phyloP scores from a whole-genome alignment of 1,284 basidiomycete genomes.

The Thelephora terrestris region DNA sequence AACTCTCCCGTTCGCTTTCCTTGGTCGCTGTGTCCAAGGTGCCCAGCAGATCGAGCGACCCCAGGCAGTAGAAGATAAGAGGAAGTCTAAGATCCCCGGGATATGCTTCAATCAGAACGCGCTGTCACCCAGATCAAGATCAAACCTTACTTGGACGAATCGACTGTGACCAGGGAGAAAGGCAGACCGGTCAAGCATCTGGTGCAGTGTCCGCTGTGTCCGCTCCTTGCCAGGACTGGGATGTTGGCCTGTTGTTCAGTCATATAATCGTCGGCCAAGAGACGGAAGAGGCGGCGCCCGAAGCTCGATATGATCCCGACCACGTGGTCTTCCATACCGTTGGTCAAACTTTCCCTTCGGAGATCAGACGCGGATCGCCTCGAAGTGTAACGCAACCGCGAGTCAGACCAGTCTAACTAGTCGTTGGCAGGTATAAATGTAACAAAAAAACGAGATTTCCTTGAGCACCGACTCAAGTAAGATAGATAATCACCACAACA shows the following conservation, averaged over 20 bases:
- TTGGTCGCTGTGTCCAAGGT: conserved; percentile 38
- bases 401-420: too few relatives aligned
- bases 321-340: too few relatives aligned
- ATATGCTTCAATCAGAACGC: not conserved
- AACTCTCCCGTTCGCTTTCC: conserved; percentile 43
- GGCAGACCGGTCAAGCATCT: conserved; percentile 21
- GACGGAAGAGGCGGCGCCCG: too few relatives aligned
- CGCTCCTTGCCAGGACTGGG: conserved; percentile 8
- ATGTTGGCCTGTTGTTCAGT: not conserved
- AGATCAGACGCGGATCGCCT: too few relatives aligned
- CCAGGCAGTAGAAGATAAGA: conserved; percentile 77
- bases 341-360: too few relatives aligned
- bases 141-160: conserved; percentile 18
- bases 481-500: too few relatives aligned
- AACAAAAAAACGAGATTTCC: too few relatives aligned
- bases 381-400: too few relatives aligned
- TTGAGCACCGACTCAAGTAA: too few relatives aligned
- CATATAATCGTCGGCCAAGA: too few relatives aligned
- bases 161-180: conserved; percentile 16
- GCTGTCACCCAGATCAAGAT: not conserved
- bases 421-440: too few relatives aligned
- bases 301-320: too few relatives aligned
- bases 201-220: conserved; percentile 18
- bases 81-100: conserved; percentile 47
- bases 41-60: conserved; percentile 66